These are phyloP conservation scores for Tetrapisispora iriomotensis DNA, from an alignment of 805 yeast genomes.

Conservation along the genomic window DNA sequence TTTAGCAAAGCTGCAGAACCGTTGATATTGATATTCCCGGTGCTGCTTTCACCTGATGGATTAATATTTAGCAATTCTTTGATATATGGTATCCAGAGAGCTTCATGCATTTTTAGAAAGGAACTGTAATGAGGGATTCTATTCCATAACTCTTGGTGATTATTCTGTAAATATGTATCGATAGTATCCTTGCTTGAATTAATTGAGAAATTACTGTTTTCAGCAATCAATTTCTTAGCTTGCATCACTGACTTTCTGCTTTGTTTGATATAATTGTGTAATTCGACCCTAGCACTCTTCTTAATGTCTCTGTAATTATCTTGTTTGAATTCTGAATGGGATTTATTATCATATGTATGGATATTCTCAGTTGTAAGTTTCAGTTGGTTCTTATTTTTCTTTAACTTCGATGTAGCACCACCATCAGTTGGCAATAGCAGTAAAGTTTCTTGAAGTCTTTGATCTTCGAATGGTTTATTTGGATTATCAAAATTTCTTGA, in stretches of 20 bases:
- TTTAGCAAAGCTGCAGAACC: conserved; percentile 37
- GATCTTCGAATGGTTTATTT: conserved; percentile 25
- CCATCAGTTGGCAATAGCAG: conserved; percentile 30
- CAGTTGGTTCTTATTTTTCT: conserved; percentile 12
- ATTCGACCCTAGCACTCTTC: conserved; percentile 25
- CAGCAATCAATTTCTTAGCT: conserved; percentile 10
- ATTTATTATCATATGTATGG: background rate
- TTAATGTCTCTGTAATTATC: conserved; percentile 19
- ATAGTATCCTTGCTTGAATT: conserved; percentile 11
- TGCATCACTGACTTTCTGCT: conserved; percentile 14
- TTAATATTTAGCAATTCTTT: conserved; percentile 40
- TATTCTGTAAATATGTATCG: conserved; percentile 15
- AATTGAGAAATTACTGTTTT: background rate
- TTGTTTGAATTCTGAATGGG: conserved; percentile 8
- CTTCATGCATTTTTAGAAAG: conserved; percentile 41
- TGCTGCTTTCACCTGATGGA: conserved; percentile 10
- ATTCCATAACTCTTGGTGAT: conserved; percentile 12
- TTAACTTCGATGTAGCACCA: conserved; percentile 17
- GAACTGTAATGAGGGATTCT: conserved; percentile 36
- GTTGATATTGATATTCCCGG: conserved; percentile 14
- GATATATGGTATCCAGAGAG: conserved; percentile 69
- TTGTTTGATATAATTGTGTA: conserved; percentile 20
- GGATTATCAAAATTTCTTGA: conserved; percentile 23
- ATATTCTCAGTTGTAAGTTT: conserved; percentile 9
- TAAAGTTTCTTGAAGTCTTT: conserved; percentile 24